Conservation (phyloP, 495 filamentous ascomycete species). For the Podospora pseudocomata region DNA sequence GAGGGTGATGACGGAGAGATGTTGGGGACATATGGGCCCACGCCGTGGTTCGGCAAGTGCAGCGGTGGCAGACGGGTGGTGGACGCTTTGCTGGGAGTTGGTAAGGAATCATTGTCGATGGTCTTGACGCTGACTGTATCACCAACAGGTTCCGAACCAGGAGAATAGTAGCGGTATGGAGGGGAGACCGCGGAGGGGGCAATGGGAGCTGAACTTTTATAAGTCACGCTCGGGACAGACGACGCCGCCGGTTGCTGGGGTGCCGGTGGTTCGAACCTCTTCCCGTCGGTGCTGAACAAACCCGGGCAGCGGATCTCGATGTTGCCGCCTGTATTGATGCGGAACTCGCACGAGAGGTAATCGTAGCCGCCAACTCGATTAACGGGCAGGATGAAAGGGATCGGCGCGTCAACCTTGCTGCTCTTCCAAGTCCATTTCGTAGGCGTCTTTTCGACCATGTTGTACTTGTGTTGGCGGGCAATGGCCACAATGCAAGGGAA, state of each 20-base stretch:
- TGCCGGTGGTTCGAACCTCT: neutral
- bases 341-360: neutral
- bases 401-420: too few relatives aligned
- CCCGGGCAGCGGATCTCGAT: neutral
- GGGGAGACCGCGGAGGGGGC: too few relatives aligned
- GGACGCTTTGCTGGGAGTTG: neutral
- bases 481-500: neutral
- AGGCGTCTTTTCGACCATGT: too few relatives aligned
- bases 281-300: neutral
- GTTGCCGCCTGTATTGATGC: neutral
- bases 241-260: neutral
- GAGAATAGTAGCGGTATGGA: too few relatives aligned
- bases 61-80: neutral
- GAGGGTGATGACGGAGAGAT: neutral
- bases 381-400: neutral
- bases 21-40: neutral
- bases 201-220: neutral
- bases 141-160: too few relatives aligned
- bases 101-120: neutral
- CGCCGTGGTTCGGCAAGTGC: neutral
- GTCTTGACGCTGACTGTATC: neutral
- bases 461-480: neutral
- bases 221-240: neutral
- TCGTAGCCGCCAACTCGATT: neutral
- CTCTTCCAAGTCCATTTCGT: too few relatives aligned